These are phyloP conservation scores for Spiraea crenata DNA, from an alignment of 331 rosid species.

Conservation along the genomic window DNA sequence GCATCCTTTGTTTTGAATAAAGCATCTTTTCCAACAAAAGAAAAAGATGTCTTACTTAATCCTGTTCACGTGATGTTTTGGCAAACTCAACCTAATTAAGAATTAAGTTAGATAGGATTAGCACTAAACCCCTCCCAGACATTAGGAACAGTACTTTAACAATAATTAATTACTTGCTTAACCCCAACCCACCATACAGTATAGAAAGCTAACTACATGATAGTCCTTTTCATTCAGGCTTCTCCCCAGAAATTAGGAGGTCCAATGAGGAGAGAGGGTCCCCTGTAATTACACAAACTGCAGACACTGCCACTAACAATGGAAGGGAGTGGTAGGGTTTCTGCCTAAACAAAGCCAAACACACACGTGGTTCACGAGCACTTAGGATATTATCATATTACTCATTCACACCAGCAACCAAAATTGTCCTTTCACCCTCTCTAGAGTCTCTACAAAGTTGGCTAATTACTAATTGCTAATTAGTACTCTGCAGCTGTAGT, in stretches of 20 bases:
- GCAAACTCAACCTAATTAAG: not conserved
- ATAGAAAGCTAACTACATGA: not conserved
- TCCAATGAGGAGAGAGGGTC: slow-evolving; percentile 8
- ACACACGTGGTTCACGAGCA: slow-evolving; percentile 15
- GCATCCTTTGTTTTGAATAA: no score
- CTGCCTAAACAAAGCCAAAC: slow-evolving; percentile 4
- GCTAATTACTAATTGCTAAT: not conserved
- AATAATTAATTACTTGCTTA: no score
- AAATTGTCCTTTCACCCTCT: not conserved
- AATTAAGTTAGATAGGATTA: not conserved
- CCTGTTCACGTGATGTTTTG: not conserved
- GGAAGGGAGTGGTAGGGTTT: slow-evolving; percentile 9
- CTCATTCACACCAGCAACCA: no score
- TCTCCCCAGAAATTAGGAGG: slow-evolving; percentile 17
- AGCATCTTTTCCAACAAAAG: no score
- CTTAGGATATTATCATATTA: not conserved
- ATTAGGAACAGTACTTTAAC: no score
- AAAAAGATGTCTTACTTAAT: not conserved
- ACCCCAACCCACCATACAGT: not conserved
- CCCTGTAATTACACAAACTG: not conserved
- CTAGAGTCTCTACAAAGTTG: not conserved
- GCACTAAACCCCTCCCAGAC: not conserved
- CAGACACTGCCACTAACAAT: slow-evolving; percentile 1
- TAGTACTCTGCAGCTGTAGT: no score
- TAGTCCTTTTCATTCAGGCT: slow-evolving; percentile 3